Conservation (phyloP, 495 filamentous ascomycete species). For the Astrothelium macrocarpum region DNA sequence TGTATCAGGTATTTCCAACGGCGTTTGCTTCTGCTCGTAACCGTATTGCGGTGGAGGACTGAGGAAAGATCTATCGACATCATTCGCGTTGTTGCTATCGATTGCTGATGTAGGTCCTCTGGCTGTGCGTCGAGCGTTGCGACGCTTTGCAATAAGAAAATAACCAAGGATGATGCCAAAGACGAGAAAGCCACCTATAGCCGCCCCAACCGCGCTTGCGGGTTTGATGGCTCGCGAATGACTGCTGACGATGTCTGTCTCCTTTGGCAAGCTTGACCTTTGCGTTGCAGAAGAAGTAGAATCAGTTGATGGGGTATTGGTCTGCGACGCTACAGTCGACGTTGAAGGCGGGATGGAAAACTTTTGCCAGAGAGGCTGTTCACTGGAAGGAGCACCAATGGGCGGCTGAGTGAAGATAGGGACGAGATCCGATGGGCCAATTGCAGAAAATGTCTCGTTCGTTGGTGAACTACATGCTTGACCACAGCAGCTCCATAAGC, state of each 20-base stretch:
- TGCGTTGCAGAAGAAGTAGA: neutral
- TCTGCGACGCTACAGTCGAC: neutral
- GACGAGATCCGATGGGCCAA: neutral
- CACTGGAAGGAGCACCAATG: neutral
- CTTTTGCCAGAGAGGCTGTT: neutral
- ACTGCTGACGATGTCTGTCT: neutral
- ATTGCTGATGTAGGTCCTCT: neutral
- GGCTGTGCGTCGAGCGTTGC: neutral
- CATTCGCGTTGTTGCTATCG: neutral
- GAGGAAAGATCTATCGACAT: neutral
- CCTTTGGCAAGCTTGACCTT: neutral
- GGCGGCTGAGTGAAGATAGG: neutral
- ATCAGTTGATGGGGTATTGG: neutral
- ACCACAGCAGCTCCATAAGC: neutral
- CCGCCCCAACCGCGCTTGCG: neutral
- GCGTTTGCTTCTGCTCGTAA: neutral
- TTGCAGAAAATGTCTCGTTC: neutral
- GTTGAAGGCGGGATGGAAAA: neutral
- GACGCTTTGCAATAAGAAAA: neutral
- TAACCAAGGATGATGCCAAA: neutral
- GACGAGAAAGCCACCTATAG: neutral
- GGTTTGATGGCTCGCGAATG: neutral
- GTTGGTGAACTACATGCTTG: neutral
- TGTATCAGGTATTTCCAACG: neutral
- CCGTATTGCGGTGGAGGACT: neutral